These are phyloP conservation scores for Astrocystis sublimbata DNA, from an alignment of 495 filamentous ascomycete species.

Conservation along the genomic window DNA sequence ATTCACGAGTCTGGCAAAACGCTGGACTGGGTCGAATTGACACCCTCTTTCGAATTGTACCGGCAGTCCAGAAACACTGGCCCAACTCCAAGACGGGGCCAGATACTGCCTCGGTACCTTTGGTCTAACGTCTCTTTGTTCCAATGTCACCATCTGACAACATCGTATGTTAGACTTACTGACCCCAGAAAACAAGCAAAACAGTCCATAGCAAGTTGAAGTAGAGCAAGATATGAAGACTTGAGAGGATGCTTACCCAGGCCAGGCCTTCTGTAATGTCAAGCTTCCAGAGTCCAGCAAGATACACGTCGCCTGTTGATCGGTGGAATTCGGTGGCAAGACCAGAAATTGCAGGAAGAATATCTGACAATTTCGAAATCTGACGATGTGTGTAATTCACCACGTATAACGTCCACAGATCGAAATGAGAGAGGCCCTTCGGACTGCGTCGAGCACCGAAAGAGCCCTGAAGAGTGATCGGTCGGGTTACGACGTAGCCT, in stretches of 20 bases:
- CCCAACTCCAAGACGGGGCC: constrained; percentile 36
- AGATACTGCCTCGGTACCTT: constrained; percentile 21
- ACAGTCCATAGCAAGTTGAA: neutral
- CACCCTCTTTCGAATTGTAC: constrained; percentile 17
- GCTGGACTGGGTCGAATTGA: constrained; percentile 19
- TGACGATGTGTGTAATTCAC: constrained; percentile 26
- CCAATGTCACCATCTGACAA: neutral
- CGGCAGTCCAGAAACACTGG: constrained; percentile 23
- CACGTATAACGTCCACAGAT: constrained; percentile 27
- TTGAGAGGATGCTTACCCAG: constrained; percentile 17
- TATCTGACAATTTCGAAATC: constrained; percentile 24
- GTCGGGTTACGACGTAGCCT: neutral
- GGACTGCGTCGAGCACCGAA: constrained; percentile 17
- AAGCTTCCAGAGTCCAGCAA: constrained; percentile 30
- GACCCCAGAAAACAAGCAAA: neutral
- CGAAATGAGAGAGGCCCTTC: constrained; percentile 23
- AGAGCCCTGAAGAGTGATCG: neutral
- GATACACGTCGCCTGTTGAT: constrained; percentile 26
- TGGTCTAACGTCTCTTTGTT: constrained; percentile 11
- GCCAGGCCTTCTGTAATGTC: constrained; percentile 19
- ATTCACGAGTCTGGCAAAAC: constrained; percentile 23
- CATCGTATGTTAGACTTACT: neutral
- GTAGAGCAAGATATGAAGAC: neutral
- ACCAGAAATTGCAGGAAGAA: constrained; percentile 26
- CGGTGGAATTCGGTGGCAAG: constrained; percentile 27